Evolutionary conservation across 441 rosid species (phyloP).

Genomic region (Erodium moschatum): DNA sequence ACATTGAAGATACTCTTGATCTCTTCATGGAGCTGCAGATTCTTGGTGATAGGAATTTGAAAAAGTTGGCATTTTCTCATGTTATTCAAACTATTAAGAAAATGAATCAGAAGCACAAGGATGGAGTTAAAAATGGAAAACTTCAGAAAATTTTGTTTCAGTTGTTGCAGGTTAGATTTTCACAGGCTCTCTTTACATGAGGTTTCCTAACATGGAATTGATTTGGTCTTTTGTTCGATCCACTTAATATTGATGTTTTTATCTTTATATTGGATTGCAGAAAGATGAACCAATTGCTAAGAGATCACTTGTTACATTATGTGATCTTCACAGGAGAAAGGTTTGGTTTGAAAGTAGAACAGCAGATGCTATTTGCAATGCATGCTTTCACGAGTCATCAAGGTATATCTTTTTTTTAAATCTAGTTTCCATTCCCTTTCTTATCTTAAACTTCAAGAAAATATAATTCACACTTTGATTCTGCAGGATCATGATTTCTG

Average conservation of each 20-base stretch:
- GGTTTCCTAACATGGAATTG: not conserved
- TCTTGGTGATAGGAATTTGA: constrained; percentile 58
- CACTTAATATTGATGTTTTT: not conserved
- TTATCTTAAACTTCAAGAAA: constrained; percentile 17
- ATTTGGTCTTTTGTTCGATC: constrained; percentile 8
- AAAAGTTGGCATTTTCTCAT: constrained; percentile 70
- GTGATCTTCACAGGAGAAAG: constrained; percentile 72
- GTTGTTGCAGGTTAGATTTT: constrained; percentile 50
- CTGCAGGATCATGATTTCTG: constrained; percentile 70
- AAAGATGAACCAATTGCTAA: constrained; percentile 74
- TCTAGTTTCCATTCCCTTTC: constrained; percentile 16
- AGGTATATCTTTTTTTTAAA: constrained; percentile 32
- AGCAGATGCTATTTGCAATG: constrained; percentile 78
- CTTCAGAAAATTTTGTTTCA: constrained; percentile 72
- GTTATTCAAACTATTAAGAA: constrained; percentile 64
- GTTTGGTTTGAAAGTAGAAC: constrained; percentile 89
- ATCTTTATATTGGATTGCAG: constrained; percentile 31
- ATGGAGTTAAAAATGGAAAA: constrained; percentile 56
- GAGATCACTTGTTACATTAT: constrained; percentile 59
- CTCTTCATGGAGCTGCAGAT: constrained; percentile 82
- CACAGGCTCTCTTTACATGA: not conserved
- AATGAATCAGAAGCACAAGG: constrained; percentile 67
- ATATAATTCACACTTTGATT: constrained; percentile 6
- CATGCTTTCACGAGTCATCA: constrained; percentile 76
- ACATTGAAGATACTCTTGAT: constrained; percentile 48